A percentile compares a stretch with the other conserved stretches of the same genome.
phyloP scores from a whole-genome alignment of 148 eudicot species.

The Camellia lanceoleosa region DNA sequence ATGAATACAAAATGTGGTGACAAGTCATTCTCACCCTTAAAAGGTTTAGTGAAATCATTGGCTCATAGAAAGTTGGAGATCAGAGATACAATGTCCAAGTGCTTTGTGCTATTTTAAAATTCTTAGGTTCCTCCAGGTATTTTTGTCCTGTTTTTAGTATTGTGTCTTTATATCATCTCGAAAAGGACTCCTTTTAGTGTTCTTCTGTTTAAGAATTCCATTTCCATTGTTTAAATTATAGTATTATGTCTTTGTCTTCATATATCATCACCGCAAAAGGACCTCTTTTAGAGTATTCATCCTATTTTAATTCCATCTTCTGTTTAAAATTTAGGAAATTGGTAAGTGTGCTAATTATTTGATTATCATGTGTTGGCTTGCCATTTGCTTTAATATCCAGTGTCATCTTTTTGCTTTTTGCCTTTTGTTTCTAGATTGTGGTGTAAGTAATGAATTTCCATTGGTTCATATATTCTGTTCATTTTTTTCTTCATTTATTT shows the following conservation, averaged over 20 bases:
- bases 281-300: background rate
- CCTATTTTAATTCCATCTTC: background rate
- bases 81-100: background rate
- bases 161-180: background rate
- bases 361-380: background rate
- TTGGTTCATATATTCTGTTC: background rate
- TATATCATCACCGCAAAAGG: background rate
- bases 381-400: background rate
- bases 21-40: background rate
- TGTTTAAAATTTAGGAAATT: background rate
- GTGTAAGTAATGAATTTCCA: background rate
- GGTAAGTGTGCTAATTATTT: background rate
- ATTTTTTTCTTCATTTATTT: background rate
- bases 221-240: conserved; percentile 1
- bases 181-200: background rate
- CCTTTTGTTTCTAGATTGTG: conserved; percentile 6
- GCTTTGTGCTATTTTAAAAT: background rate
- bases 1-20: conserved; percentile 9
- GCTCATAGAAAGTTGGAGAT: conserved; percentile 9
- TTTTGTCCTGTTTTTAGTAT: background rate
- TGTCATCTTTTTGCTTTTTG: background rate
- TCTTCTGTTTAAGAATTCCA: background rate
- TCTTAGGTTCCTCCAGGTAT: background rate
- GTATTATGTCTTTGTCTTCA: background rate
- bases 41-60: conserved; percentile 9